These are phyloP conservation scores for Fraxinus quadrangulata DNA, from an alignment of 257 asterid species.

Conservation along the genomic window DNA sequence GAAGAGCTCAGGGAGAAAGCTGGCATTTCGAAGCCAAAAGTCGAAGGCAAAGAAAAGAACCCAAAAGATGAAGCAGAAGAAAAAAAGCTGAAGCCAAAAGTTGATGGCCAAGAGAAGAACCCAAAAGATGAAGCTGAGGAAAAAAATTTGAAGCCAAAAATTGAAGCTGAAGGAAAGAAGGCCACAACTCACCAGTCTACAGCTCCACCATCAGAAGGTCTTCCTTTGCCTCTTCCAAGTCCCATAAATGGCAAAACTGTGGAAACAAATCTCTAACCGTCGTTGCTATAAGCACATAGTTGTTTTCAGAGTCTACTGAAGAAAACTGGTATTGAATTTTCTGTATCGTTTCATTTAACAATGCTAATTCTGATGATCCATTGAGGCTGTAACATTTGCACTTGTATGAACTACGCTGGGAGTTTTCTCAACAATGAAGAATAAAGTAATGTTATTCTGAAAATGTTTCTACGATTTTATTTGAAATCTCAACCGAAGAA, in stretches of 20 bases:
- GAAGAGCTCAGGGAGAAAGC: constrained; percentile 40
- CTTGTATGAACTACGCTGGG: background rate
- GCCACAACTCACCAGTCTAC: constrained; percentile 12
- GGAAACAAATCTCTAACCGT: constrained; percentile 33
- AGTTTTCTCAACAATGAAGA: background rate
- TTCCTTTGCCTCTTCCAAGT: constrained; percentile 37
- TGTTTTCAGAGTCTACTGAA: background rate
- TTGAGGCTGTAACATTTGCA: background rate
- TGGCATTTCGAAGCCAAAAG: constrained; percentile 36
- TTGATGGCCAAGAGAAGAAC: constrained; percentile 30
- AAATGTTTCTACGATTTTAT: too few relatives aligned
- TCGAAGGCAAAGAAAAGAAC: constrained; percentile 35
- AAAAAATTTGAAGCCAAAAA: background rate
- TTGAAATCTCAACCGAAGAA: too few relatives aligned
- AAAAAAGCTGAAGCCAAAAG: constrained; percentile 10
- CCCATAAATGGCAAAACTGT: constrained; percentile 35
- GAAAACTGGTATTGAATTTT: background rate
- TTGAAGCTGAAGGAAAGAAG: background rate
- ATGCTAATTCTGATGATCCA: background rate
- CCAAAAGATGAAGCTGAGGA: constrained; percentile 29
- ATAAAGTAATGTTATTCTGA: background rate
- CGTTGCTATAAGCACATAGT: background rate
- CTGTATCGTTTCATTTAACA: background rate
- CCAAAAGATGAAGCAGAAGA: constrained; percentile 29
- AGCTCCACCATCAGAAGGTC: constrained; percentile 23